Evolutionary conservation across 371 early-diverging fungal species (phyloP), one percentile per base, ranked within the genome.

Genomic region (Chytridium lagenaria): DNA sequence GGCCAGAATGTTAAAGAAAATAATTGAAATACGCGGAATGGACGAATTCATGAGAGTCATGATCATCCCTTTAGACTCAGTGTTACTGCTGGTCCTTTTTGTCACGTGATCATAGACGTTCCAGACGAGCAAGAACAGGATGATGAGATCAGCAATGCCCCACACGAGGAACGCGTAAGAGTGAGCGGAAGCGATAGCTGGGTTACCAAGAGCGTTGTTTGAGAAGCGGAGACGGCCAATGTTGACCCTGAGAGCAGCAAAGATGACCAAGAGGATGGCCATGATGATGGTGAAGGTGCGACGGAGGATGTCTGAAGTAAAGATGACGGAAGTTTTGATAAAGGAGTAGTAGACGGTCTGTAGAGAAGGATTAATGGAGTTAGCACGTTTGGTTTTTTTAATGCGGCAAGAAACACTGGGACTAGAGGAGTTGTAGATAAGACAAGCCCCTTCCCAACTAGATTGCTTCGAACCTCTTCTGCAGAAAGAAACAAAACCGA

Each of bases 111-210:
- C 50, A n/a, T 50, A 5, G 22, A 69, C 61, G 63, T 59, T 59
- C 23, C 28, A 44, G 22, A 59, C 44, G 55, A 78, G 67, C 40
- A 78, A 49, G 1, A 34, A 38, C 26, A 75, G 59, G n/a, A 78
- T 50, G n/a, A 78, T 67, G 50, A 78, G 36, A 22, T 78, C 78
- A 2, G 75, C 75, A n/a, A 75, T n/a, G 5, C 72, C 78, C 74
- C 74, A 75, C 1, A 71, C 37, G 10, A 78, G 37, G 39, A 78
- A 78, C 40, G 78, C 78, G 31, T 52, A 70, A 12, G 72, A 69
- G 50, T 78, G 78, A 1, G 78, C 78, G 19, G 37, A 23, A 0
- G 40, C 40, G 44, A 78, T 78, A 61, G 16, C 71, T 26, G 1
- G n/a, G 36, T 70, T 61, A 22, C 22, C 49, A 26, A 68, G 68